Base-by-base conservation (phyloP, 192 early-diverging fungal genomes). In the Geosiphon pyriformis region DNA sequence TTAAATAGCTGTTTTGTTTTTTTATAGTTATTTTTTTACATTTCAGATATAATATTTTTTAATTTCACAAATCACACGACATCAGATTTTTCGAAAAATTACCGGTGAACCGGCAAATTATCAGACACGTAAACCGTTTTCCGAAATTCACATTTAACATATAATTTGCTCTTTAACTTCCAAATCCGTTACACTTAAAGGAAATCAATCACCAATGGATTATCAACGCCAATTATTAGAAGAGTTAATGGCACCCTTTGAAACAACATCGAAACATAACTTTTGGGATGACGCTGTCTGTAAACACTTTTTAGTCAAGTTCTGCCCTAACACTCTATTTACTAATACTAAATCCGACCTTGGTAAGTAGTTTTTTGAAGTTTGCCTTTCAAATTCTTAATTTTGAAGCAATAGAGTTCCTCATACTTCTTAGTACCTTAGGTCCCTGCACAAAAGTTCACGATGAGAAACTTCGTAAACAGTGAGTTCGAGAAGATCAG, bases 271-370 rank as follows among this genome's bases (percentile, higher is more conserved):
- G 29, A 63, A 63, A 12, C 61, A 63, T 27, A 63, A 49, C 31
- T 63, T 63, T 50, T 63, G 61, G 61, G 61, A 63, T 63, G 61
- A 63, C n/a, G 31, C 48, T 32, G 85, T 91, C 35, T 91, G 89
- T 71, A 91, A 89, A 58, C 77, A 91, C 69, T 85, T 88, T 68
- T 73, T 92, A 50, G 89, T 92, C n/a, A 85, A 84, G 48, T 91
- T 91, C 61, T 93, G 92, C 61, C 90, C 92, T 23, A 81, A 85
- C 59, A 83, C 85, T 56, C 77, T 90, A n/a, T 93, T 93, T 74
- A 87, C 86, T 61, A 93, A 93, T 74, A 93, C 92, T 3, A 93
- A 93, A 74, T 87, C 87, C 23, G 90, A 91, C 68, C 81, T 92
- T 68, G 88, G 87, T 75, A 79, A 71, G 25, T 15, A 34, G 17